Base-by-base conservation (phyloP, 257 asterid species). In the Eustoma russellianum region DNA sequence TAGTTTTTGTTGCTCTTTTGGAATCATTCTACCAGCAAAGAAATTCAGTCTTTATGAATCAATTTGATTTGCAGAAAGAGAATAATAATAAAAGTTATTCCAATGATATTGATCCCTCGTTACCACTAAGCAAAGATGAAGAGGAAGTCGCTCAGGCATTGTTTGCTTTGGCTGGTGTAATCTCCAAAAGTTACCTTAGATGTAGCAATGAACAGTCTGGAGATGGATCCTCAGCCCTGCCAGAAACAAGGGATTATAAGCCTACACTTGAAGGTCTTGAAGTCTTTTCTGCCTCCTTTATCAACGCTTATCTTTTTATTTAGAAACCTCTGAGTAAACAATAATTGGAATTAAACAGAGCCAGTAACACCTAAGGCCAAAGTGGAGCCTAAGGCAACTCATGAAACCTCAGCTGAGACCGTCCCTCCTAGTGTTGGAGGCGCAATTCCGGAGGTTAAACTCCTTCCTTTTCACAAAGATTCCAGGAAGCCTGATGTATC, bases 61-160 rank as follows among this genome's bases (percentile, higher is more conserved):
- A 54, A 58, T 18, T 66, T 55, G 45, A 56, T 12, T 63, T 49
- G 61, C 87, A 76, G 82, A 68, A 61, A 62, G 64, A 52, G 62
- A 72, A 49, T 24, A 51, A 55, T 35, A 40, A 64, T 5, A 57
- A 43, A 52, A 60, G 56, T 59, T 51, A 34, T 24, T 51, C 15
- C 14, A 46, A 11, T 33, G 46, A 52, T n/a, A n/a, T n/a, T 48
- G 49, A 17, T 48, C 35, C 44, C 47, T 41, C 30, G 12, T 66
- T 74, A 46, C 59, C 46, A 41, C 56, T 86, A 59, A 77, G 81
- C 46, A 77, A 83, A 73, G 97, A 86, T 59, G 95, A 89, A 76
- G 79, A 76, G 75, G 97, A 89, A 79, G 97, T 89, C 58, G 97
- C 86, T 12, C 86, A 86, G 71, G 76, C 97, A 56, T 78, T 89